Conservation (phyloP, 768 basidiomycete species). For the Strobilomyces confusus region DNA sequence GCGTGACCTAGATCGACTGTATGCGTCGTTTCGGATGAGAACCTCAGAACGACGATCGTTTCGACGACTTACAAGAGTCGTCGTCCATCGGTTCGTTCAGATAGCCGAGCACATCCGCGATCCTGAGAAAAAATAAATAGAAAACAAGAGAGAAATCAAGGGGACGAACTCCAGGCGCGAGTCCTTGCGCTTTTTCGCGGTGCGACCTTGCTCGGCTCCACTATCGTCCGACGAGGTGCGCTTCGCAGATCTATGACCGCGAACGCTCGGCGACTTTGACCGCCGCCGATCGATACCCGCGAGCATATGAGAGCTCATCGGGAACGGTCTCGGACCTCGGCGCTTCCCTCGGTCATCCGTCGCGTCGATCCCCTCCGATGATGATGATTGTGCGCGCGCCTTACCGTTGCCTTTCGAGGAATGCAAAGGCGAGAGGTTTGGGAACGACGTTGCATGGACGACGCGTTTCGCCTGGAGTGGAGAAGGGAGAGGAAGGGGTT, state of each 20-base stretch:
- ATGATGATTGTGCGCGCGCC: neutral
- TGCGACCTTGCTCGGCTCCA: slow-evolving; percentile 23
- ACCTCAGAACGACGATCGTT: neutral
- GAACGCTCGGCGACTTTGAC: slow-evolving; percentile 20
- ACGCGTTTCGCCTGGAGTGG: slow-evolving; percentile 3
- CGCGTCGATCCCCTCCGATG: slow-evolving; percentile 1
- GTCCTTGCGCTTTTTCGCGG: slow-evolving; percentile 34
- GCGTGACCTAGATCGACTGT: slow-evolving; percentile 49
- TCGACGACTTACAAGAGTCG: slow-evolving; percentile 37
- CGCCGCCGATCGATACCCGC: slow-evolving; percentile 34
- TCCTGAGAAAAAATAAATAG: slow-evolving; percentile 8
- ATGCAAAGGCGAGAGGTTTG: slow-evolving; percentile 23
- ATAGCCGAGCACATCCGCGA: slow-evolving; percentile 7
- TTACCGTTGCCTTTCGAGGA: slow-evolving; percentile 18
- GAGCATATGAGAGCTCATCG: slow-evolving; percentile 47
- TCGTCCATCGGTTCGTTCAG: slow-evolving; percentile 31
- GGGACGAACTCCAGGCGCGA: slow-evolving; percentile 10
- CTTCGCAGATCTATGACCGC: slow-evolving; percentile 15
- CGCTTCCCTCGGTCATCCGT: neutral
- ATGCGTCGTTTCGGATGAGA: neutral
- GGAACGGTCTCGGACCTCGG: slow-evolving; percentile 42
- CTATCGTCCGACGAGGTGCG: slow-evolving; percentile 34
- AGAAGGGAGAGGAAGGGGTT: slow-evolving; percentile 1
- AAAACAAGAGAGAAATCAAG: slow-evolving; percentile 1
- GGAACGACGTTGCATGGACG: slow-evolving; percentile 18